Conservation (phyloP, 306 rosid species). For the Vigna mungo region DNA sequence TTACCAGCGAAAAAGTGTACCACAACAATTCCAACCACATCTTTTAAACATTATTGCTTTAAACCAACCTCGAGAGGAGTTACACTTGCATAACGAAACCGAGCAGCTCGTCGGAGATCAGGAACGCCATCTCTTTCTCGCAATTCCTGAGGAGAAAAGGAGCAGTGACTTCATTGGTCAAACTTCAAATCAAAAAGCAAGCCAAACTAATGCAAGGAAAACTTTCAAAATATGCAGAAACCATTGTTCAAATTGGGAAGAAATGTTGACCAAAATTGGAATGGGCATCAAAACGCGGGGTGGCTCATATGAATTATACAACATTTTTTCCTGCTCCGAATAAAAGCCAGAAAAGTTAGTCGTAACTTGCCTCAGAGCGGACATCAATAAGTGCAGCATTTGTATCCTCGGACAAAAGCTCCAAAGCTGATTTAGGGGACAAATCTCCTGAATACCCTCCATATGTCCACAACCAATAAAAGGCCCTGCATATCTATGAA, state of each 20-base stretch:
- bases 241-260: constrained; percentile 26
- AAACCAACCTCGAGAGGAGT: constrained; percentile 79
- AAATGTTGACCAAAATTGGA: constrained; percentile 25
- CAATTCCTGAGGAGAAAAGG: constrained; percentile 60
- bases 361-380: constrained; percentile 83
- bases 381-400: constrained; percentile 82
- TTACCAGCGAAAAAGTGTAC: constrained; percentile 19
- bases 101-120: constrained; percentile 85
- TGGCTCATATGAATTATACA: constrained; percentile 14
- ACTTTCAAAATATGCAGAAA: constrained; percentile 16
- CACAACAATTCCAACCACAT: constrained; percentile 21
- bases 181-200: constrained; percentile 34
- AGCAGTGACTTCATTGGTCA: constrained; percentile 33
- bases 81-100: constrained; percentile 82
- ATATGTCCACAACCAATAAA: constrained; percentile 76
- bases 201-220: constrained; percentile 28
- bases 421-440: constrained; percentile 77
- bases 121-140: constrained; percentile 88
- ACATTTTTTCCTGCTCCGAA: constrained; percentile 36
- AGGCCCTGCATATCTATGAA: constrained; percentile 91
- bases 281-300: constrained; percentile 34
- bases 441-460: constrained; percentile 95
- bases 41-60: constrained; percentile 27
- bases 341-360: constrained; percentile 50
- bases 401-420: constrained; percentile 70